Evolutionary conservation across 345 rosid genomes (phyloP).

Genomic region (Bretschneidera sinensis): DNA sequence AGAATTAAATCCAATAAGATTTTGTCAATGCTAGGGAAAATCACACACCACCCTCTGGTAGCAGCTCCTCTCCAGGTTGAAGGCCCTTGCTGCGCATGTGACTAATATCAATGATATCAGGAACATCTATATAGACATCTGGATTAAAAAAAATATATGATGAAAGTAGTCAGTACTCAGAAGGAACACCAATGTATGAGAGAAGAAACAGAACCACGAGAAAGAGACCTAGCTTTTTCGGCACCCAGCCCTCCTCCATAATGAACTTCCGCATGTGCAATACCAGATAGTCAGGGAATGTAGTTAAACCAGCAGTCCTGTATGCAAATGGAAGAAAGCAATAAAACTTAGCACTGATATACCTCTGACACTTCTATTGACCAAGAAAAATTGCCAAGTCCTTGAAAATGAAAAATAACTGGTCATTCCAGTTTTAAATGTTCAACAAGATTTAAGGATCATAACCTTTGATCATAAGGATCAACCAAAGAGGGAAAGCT

Average conservation of each 20-base stretch:
- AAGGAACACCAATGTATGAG: not conserved
- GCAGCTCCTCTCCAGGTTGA: constrained; percentile 88
- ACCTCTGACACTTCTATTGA: no score
- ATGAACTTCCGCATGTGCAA: constrained; percentile 97
- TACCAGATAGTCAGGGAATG: constrained; percentile 94
- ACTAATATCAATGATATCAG: constrained; percentile 85
- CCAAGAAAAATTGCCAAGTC: no score
- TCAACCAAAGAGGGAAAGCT: no score
- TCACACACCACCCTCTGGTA: constrained; percentile 66
- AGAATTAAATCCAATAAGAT: not conserved
- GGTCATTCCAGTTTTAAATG: not conserved
- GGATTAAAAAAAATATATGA: constrained; percentile 21
- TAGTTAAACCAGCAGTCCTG: constrained; percentile 89
- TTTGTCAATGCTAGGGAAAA: not conserved
- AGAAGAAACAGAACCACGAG: constrained; percentile 9
- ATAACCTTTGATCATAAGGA: no score
- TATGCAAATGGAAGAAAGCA: constrained; percentile 10
- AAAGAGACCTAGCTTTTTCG: constrained; percentile 86
- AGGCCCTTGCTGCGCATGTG: constrained; percentile 95
- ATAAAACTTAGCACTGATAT: not conserved
- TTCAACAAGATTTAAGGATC: not conserved
- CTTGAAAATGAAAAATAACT: no score
- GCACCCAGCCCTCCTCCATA: constrained; percentile 98
- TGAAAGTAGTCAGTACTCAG: constrained; percentile 11
- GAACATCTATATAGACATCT: constrained; percentile 97